These are phyloP conservation scores for Globisporangium solare DNA, from an alignment of 352 stramenopile genomes.

Conservation along the genomic window DNA sequence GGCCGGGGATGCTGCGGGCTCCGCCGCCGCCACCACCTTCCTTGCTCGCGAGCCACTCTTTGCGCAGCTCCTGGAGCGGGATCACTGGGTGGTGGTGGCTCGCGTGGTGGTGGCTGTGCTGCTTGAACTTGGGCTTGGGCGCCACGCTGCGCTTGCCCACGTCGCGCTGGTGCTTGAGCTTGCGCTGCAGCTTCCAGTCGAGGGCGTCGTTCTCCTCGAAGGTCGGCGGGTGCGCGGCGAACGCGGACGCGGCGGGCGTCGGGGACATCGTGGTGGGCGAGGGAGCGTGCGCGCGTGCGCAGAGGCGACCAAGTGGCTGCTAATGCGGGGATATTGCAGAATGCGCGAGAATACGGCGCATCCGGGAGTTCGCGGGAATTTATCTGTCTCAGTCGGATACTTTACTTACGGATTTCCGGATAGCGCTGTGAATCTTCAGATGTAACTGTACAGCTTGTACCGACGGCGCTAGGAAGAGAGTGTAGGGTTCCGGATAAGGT, in stretches of 20 bases:
- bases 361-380: no score
- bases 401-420: no score
- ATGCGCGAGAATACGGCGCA: no score
- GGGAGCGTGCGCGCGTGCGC: not conserved
- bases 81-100: slow-evolving; percentile 10
- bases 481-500: no score
- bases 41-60: slow-evolving; percentile 29
- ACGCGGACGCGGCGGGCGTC: slow-evolving; percentile 4
- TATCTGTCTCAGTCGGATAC: no score
- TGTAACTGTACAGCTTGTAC: no score
- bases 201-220: not conserved
- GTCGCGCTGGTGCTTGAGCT: slow-evolving; percentile 66
- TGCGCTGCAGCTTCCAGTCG: slow-evolving; percentile 48
- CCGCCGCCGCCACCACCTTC: slow-evolving; percentile 14
- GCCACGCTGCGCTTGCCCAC: slow-evolving; percentile 25
- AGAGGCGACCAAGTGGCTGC: no score
- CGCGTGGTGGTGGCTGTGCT: slow-evolving; percentile 21
- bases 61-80: slow-evolving; percentile 24
- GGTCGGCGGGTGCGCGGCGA: not conserved
- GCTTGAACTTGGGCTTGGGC: slow-evolving; percentile 27
- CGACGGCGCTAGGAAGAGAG: no score
- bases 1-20: slow-evolving; percentile 32
- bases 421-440: no score
- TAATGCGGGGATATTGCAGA: no score
- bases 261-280: slow-evolving; percentile 9